A percentile compares a stretch with the other conserved stretches of the same genome.
Evolutionary conservation across 129 eudicot species (phyloP).

Genomic region (Flaveria robusta): DNA sequence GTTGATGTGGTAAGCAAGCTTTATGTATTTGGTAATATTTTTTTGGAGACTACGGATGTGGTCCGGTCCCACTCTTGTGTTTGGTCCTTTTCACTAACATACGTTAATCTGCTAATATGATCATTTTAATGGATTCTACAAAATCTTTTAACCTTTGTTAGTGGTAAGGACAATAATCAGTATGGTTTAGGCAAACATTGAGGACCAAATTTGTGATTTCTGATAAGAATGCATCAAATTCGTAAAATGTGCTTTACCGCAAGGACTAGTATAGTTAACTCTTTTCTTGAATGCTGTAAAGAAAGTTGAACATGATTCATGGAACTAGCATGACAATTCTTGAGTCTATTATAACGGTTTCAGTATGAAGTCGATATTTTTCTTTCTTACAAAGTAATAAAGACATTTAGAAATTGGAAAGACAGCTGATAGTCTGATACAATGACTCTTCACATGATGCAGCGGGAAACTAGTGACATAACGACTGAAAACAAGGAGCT

Average conservation of each 20-base stretch:
- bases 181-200: not conserved
- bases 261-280: not conserved
- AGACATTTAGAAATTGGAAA: not conserved
- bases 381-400: not conserved
- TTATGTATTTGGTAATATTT: too few relatives aligned
- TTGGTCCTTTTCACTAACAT: too few relatives aligned
- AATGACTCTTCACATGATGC: constrained; percentile 30
- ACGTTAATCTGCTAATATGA: too few relatives aligned
- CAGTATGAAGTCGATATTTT: not conserved
- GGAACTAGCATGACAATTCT: not conserved
- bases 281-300: not conserved
- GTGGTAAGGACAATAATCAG: too few relatives aligned
- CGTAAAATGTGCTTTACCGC: not conserved
- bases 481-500: constrained; percentile 91
- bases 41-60: too few relatives aligned
- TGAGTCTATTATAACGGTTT: not conserved
- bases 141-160: too few relatives aligned
- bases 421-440: not conserved
- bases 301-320: not conserved
- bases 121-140: too few relatives aligned
- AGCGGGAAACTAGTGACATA: constrained; percentile 79
- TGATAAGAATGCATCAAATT: not conserved
- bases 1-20: too few relatives aligned
- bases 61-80: too few relatives aligned
- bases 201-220: not conserved